Percentiles rank a stretch among this genome's conserved stretches.
Evolutionary conservation across 371 early-diverging fungal species (phyloP).

Genomic region (Apophysomyces variabilis): DNA sequence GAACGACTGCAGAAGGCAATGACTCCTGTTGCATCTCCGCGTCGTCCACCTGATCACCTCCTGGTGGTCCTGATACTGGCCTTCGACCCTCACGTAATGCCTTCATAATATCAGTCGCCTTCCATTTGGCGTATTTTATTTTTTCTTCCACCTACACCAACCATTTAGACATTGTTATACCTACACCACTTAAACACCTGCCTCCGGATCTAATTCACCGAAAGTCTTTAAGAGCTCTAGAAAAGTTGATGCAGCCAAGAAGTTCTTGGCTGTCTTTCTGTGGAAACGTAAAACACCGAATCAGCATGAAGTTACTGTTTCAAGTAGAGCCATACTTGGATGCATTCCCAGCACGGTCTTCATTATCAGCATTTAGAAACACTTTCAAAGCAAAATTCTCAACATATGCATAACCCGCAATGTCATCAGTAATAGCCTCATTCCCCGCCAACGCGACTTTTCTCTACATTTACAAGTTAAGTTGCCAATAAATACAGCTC

Average conservation of each 20-base stretch:
- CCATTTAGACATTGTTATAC: neutral
- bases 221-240: slow-evolving; percentile 82
- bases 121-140: slow-evolving; percentile 95
- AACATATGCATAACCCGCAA: slow-evolving; percentile 82
- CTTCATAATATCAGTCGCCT: slow-evolving; percentile 92
- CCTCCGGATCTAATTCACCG: slow-evolving; percentile 77
- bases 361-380: slow-evolving; percentile 92
- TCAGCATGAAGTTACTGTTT: slow-evolving; percentile 1
- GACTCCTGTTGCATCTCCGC: slow-evolving; percentile 6
- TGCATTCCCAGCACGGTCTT: slow-evolving; percentile 83
- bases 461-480: slow-evolving; percentile 49
- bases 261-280: slow-evolving; percentile 87
- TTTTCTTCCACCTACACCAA: slow-evolving; percentile 76
- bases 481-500: neutral
- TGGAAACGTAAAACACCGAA: neutral
- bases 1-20: neutral
- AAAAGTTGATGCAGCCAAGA: slow-evolving; percentile 84
- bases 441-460: slow-evolving; percentile 62
- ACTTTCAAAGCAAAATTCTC: slow-evolving; percentile 90
- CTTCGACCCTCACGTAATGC: slow-evolving; percentile 86
- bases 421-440: slow-evolving; percentile 80
- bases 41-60: slow-evolving; percentile 27
- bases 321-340: slow-evolving; percentile 58
- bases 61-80: slow-evolving; percentile 72
- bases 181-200: slow-evolving; percentile 22